Evolutionary conservation across 139 green algal species (phyloP).

Genomic region (Desmodesmus armatus): DNA sequence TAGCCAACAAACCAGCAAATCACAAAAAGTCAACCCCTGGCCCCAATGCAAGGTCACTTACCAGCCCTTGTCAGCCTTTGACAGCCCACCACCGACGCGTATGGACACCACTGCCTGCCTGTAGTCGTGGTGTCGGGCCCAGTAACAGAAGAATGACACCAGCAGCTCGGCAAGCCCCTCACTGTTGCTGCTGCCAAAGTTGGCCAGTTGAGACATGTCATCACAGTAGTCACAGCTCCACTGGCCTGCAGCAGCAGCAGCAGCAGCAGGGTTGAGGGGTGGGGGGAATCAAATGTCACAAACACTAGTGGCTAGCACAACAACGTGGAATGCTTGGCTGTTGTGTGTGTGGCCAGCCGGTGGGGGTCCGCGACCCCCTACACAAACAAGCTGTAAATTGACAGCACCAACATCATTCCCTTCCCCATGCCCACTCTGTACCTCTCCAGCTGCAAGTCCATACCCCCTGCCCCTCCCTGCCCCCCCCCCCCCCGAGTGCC

Average conservation of each 20-base stretch:
- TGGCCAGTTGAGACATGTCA: slow-evolving; percentile 61
- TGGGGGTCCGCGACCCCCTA: too few relatives aligned
- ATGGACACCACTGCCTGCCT: slow-evolving; percentile 81
- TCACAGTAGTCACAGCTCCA: slow-evolving; percentile 85
- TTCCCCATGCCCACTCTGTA: too few relatives aligned
- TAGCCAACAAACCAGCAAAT: not conserved
- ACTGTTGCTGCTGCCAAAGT: slow-evolving; percentile 83
- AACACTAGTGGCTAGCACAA: not conserved
- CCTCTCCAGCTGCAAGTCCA: too few relatives aligned
- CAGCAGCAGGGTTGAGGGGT: not conserved
- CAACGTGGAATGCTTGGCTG: too few relatives aligned
- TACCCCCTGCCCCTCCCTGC: not conserved
- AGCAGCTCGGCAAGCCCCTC: slow-evolving; percentile 88
- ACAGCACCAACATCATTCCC: not conserved
- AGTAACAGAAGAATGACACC: slow-evolving; percentile 93
- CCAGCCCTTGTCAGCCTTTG: slow-evolving; percentile 93
- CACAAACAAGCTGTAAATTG: not conserved
- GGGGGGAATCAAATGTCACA: not conserved
- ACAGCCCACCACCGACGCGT: slow-evolving; percentile 69
- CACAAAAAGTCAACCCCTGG: not conserved
- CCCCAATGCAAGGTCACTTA: slow-evolving; percentile 27
- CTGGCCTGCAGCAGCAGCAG: slow-evolving; percentile 31
- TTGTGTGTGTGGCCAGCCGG: too few relatives aligned
- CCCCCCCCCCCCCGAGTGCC: not conserved
- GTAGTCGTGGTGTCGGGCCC: slow-evolving; percentile 93